Base-by-base conservation (phyloP, 2,329 filamentous ascomycete species). In the Pyrenochaeta sp. region DNA sequence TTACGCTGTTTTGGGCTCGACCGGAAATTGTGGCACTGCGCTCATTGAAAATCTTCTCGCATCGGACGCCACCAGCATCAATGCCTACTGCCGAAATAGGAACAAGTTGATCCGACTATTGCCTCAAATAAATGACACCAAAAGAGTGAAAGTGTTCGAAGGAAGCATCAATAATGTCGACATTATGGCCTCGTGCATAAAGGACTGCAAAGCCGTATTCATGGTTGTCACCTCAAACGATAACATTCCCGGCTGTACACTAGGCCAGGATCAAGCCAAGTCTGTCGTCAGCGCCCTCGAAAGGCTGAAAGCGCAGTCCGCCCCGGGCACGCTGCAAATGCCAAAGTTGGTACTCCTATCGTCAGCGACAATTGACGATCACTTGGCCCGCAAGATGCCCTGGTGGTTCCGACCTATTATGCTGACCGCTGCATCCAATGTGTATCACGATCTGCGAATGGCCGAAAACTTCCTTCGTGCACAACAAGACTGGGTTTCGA, bases 21-120 rank as follows among this genome's bases (percentile, higher is more conserved):
- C 81, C 0, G 82, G 82, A 6, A 82, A 81, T 59, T 78, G 73
- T 40, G 82, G 82, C 51, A 72, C 62, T 1, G 75, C 79, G 2
- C 69, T 84, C 28, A 72, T 84, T 37, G 46, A 77, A 24, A 72
- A 71, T 37, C 73, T 84, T 1, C 73, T 83, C 4, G 49, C 70
- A 10, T 50, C 52, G 0, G 71, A 76, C 0, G 36, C 74, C 8
- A 64, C 52, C 34, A 22, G n/a, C 39, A 71, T 84, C 56, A 62
- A 80, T 54, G 81, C 78, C 22, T 84, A 80, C 68, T 82, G 80
- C 54, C 82, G 82, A 55, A 78, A 77, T 62, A 59, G 66, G 15
- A 28, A 69, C 8, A 84, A 83, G 61, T 76, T 84, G 2, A 15
- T 64, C 2, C 56, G 52, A 0, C 52, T 77, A 3, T 9, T 79